Conservation (phyloP, 495 filamentous ascomycete species). For the Staphylotrichum tortipilum region DNA sequence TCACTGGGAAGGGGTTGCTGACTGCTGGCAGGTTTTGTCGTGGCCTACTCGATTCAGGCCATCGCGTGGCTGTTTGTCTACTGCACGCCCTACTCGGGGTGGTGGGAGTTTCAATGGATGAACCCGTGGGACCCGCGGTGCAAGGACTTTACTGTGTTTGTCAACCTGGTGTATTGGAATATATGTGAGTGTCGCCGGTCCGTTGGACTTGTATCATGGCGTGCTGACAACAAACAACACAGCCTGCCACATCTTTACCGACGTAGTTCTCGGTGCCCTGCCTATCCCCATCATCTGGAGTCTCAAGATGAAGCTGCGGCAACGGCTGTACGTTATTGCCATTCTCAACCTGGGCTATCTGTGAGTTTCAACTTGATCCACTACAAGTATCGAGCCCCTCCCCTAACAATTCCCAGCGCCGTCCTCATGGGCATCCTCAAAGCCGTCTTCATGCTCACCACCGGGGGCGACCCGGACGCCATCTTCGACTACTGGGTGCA, state of each 20-base stretch:
- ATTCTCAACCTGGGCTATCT: constrained; percentile 7
- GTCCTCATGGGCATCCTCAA: constrained; percentile 6
- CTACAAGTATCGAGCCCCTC: not conserved
- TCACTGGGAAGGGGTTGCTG: not conserved
- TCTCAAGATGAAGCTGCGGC: constrained; percentile 4
- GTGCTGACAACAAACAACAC: not conserved
- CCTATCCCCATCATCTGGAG: constrained; percentile 6
- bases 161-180: constrained; percentile 2
- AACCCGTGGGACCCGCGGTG: constrained; percentile 2
- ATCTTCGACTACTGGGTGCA: constrained; percentile 5
- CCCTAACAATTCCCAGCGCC: not conserved
- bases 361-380: constrained; percentile 1
- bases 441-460: constrained; percentile 6
- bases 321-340: constrained; percentile 1
- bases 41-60: constrained; percentile 20
- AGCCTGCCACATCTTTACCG: constrained; percentile 7
- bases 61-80: constrained; percentile 23
- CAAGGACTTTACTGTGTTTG: not conserved
- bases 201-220: not conserved
- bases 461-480: not conserved
- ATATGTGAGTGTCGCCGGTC: constrained; percentile 4
- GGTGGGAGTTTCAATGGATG: constrained; percentile 5
- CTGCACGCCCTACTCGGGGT: constrained; percentile 18
- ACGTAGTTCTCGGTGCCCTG: constrained; percentile 1
- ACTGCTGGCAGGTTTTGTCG: constrained; percentile 19